phyloP scores from a whole-genome alignment of 805 yeast species.

The Saccharomycopsis fibuligera region DNA sequence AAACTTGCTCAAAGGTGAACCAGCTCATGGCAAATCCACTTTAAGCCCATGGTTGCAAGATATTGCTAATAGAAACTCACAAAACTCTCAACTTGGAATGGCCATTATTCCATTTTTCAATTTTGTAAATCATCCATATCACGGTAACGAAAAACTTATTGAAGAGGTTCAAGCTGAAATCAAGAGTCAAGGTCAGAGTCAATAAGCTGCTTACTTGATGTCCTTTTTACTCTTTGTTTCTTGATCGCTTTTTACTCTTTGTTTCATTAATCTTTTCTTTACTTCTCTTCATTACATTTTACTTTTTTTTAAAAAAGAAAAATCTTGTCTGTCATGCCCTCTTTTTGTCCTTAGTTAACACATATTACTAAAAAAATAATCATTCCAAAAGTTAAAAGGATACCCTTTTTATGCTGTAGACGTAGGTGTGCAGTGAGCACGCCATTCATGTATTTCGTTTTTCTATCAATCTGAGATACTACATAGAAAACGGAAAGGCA shows the following conservation, averaged over 20 bases:
- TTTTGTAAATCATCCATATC: conserved; percentile 72
- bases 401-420: too few relatives aligned
- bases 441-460: too few relatives aligned
- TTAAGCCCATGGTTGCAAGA: conserved; percentile 67
- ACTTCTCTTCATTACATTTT: neutral
- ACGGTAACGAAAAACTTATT: conserved; percentile 55
- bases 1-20: conserved; percentile 54
- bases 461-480: too few relatives aligned
- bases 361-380: too few relatives aligned
- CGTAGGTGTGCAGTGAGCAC: too few relatives aligned
- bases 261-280: neutral
- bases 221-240: neutral
- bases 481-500: too few relatives aligned
- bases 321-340: too few relatives aligned
- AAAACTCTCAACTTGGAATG: conserved; percentile 54
- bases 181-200: too few relatives aligned
- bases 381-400: too few relatives aligned
- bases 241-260: neutral
- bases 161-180: conserved; percentile 36
- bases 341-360: too few relatives aligned
- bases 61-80: conserved; percentile 71
- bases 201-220: too few relatives aligned
- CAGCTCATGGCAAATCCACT: conserved; percentile 61
- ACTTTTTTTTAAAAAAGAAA: too few relatives aligned
- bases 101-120: conserved; percentile 78